A percentile compares a stretch with the other conserved stretches of the same genome.
Evolutionary conservation across 176 grass and related monocot species (phyloP).

Genomic region (Oryza glumipatula): DNA sequence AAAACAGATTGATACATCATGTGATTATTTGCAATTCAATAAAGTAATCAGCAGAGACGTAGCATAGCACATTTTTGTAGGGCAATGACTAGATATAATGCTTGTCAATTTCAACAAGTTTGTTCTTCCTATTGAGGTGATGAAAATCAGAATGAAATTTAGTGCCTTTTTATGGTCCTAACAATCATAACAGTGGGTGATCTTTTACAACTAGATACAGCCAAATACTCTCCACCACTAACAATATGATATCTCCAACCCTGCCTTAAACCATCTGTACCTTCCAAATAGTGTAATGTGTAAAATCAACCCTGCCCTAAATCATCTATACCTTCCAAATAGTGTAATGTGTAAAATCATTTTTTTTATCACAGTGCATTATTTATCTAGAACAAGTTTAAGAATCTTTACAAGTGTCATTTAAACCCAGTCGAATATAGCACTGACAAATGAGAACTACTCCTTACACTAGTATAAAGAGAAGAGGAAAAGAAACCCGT

Average conservation of each 20-base stretch:
- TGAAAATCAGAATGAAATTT: not conserved
- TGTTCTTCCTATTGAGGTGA: not conserved
- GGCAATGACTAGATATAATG: not conserved
- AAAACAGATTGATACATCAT: not conserved
- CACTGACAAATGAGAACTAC: not conserved
- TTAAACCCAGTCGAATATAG: not conserved
- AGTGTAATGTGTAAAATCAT: not conserved
- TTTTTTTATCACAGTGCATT: not conserved
- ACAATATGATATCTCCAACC: not conserved
- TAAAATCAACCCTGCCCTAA: not conserved
- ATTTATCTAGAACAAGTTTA: slow-evolving; percentile 1
- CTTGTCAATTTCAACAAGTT: slow-evolving; percentile 28
- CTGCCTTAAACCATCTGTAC: not conserved
- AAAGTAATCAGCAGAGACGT: not conserved
- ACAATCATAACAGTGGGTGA: not conserved
- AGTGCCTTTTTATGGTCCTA: not conserved
- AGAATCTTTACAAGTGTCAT: not conserved
- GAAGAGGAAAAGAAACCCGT: not conserved
- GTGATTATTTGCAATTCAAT: not conserved
- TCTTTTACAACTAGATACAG: not conserved
- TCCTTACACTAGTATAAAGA: not conserved
- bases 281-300: not conserved
- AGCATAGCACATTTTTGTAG: not conserved
- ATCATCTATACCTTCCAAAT: not conserved
- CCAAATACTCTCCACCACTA: not conserved